Conservation (phyloP, 768 basidiomycete genomes). For the Phaeotremella fagi region DNA sequence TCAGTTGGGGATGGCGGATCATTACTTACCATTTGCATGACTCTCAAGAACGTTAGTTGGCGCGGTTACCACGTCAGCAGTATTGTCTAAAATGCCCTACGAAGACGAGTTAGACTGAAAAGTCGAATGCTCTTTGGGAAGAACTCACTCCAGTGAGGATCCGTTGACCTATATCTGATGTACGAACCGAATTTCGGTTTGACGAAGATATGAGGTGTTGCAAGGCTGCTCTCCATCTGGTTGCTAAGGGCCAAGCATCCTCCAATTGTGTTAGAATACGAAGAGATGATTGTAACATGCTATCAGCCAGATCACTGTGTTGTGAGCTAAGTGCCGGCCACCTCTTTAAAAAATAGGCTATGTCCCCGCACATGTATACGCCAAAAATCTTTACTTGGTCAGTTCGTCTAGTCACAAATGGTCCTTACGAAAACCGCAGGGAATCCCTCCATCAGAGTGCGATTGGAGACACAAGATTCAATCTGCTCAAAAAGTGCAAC, state of each 20-base stretch:
- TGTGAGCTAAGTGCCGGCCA: conserved; percentile 7
- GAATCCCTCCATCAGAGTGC: conserved; percentile 2
- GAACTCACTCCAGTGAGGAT: not conserved
- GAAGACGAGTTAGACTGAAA: too few species aligned
- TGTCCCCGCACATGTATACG: conserved; percentile 13
- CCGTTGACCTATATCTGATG: not conserved
- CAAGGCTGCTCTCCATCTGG: conserved; percentile 6
- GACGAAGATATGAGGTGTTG: not conserved
- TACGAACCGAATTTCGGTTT: not conserved
- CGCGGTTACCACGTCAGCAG: not conserved
- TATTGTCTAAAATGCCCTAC: too few species aligned
- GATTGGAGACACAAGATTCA: not conserved
- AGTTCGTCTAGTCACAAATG: not conserved
- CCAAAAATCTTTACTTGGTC: not conserved
- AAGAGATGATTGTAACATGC: conserved; percentile 5
- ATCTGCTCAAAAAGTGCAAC: conserved; percentile 1
- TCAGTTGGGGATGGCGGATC: too few species aligned
- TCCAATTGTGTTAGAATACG: conserved; percentile 3
- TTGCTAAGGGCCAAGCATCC: conserved; percentile 11
- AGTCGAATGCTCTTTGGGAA: not conserved
- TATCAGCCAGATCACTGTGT: conserved; percentile 1
- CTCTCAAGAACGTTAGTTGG: not conserved
- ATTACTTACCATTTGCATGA: not conserved
- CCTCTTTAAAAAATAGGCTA: conserved; percentile 4
- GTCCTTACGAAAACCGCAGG: not conserved